Conservation (phyloP, 805 yeast species). For the Spathaspora hagerdaliae region DNA sequence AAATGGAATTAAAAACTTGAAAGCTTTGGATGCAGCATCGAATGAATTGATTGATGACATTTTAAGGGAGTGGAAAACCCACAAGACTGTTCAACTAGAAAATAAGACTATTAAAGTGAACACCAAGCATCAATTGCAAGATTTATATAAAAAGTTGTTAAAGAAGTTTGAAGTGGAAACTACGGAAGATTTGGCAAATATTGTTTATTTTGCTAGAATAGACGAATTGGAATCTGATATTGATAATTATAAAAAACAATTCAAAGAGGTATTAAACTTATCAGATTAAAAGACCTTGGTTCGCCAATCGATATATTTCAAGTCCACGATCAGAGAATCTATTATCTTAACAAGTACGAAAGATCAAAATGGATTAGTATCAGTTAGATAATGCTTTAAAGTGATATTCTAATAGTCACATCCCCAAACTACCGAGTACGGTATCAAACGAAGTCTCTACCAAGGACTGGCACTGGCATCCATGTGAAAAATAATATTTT, state of each 20-base stretch:
- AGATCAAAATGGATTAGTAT: too few species aligned
- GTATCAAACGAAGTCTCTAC: too few species aligned
- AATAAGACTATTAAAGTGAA: conserved; percentile 5
- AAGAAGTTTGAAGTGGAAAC: conserved; percentile 20
- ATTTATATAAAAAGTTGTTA: conserved; percentile 25
- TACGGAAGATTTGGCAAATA: conserved; percentile 40
- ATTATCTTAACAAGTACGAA: too few species aligned
- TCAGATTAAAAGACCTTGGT: too few species aligned
- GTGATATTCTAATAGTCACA: too few species aligned
- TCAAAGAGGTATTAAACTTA: conserved; percentile 11
- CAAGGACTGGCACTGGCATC: too few species aligned
- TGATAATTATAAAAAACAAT: conserved; percentile 19
- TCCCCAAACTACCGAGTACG: too few species aligned
- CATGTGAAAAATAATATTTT: too few species aligned
- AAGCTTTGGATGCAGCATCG: conserved; percentile 3
- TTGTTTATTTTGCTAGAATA: conserved; percentile 26
- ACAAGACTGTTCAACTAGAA: conserved; percentile 5
- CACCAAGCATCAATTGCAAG: conserved; percentile 6
- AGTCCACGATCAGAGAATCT: too few species aligned
- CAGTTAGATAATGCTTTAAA: too few species aligned
- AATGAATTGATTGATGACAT: conserved; percentile 19
- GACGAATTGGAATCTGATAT: conserved; percentile 28
- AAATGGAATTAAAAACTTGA: conserved; percentile 22
- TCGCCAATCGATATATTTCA: too few species aligned
- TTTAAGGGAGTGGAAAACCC: conserved; percentile 7